Evolutionary conservation across 148 eudicot species (phyloP), one percentile per base, ranked within the genome.

Genomic region (Pouteria glomerata): DNA sequence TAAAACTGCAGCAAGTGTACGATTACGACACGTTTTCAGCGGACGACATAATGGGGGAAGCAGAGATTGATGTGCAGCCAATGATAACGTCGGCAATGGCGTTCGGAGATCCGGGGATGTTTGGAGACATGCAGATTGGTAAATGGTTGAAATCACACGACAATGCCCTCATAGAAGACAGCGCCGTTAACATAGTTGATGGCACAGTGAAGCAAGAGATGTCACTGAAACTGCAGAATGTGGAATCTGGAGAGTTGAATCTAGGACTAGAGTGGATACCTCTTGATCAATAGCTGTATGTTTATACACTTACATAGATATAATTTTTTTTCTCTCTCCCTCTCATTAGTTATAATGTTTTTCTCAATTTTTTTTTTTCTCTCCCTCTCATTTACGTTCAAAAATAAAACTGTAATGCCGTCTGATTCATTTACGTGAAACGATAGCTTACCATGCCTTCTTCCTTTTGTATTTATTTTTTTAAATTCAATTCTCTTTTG

Each of bases 31-130:
- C 87, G 35, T 94, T 94, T 79, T 91, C 98, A 27, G 98, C 96
- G 16, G 97, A 94, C 70, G 98, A 94, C 76, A 91, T 89, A 30
- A 94, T 94, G 98, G 98, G 98, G 48, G 90, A 87, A 83, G 98
- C 93, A 0, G 97, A 94, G 78, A 68, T 94, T 8, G 98, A 94
- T 76, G 86, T 94, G 31, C 98, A 91, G 35, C 92, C 98, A 8
- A 70, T 94, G 82, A 85, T 94, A 69, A 91, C 96, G 50, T 89
- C 98, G 4, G 98, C 98, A 37, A 85, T 88, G 83, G 96, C 98
- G 0, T 91, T 81, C 60, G 91, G 93, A 67, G 89, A 94, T 72
- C 87, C 96, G 16, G 84, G 85, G 23, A 85, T 88, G 89, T 85
- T 91, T 72, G 85, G 83, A 15, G 63, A 89, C 74, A 89, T 94